Evolutionary conservation across 2,329 filamentous ascomycete species (phyloP).

Genomic region (Pleurostoma richardsiae): DNA sequence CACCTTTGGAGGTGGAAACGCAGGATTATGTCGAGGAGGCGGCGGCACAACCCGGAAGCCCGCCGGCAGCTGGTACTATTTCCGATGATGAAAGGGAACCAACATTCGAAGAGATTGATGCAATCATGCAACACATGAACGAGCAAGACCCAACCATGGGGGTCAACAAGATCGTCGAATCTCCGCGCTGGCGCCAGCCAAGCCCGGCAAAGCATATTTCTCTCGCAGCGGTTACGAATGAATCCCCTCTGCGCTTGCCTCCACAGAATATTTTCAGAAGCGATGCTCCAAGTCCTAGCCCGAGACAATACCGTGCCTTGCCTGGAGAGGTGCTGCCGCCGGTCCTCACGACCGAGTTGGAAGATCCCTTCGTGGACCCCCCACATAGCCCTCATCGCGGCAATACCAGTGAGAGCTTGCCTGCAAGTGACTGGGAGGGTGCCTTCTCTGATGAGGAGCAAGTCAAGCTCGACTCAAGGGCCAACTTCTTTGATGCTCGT

Average conservation of each 20-base stretch:
- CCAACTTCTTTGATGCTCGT: conserved; percentile 84
- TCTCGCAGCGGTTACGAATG: conserved; percentile 31
- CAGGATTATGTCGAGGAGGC: conserved; percentile 22
- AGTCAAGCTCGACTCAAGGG: conserved; percentile 73
- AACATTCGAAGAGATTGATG: conserved; percentile 83
- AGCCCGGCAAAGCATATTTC: conserved; percentile 33
- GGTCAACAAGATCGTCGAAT: conserved; percentile 56
- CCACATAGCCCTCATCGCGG: conserved; percentile 49
- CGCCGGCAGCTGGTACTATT: conserved; percentile 15
- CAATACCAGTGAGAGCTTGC: conserved; percentile 57
- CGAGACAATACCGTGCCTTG: conserved; percentile 46
- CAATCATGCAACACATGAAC: conserved; percentile 83
- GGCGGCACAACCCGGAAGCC: conserved; percentile 21
- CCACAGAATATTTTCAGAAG: conserved; percentile 50
- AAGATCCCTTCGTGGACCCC: conserved; percentile 57
- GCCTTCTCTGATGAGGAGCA: conserved; percentile 79
- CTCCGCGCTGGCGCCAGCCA: conserved; percentile 40
- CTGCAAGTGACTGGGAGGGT: conserved; percentile 88
- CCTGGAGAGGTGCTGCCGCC: conserved; percentile 41
- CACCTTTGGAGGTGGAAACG: conserved; percentile 17
- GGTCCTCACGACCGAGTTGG: conserved; percentile 49
- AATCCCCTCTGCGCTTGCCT: conserved; percentile 49
- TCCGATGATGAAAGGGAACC: conserved; percentile 29
- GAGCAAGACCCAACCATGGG: conserved; percentile 68
- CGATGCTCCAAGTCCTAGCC: conserved; percentile 70